These are phyloP conservation scores for Chaetomidium leptoderma DNA, from an alignment of 495 filamentous ascomycete species.

Conservation along the genomic window DNA sequence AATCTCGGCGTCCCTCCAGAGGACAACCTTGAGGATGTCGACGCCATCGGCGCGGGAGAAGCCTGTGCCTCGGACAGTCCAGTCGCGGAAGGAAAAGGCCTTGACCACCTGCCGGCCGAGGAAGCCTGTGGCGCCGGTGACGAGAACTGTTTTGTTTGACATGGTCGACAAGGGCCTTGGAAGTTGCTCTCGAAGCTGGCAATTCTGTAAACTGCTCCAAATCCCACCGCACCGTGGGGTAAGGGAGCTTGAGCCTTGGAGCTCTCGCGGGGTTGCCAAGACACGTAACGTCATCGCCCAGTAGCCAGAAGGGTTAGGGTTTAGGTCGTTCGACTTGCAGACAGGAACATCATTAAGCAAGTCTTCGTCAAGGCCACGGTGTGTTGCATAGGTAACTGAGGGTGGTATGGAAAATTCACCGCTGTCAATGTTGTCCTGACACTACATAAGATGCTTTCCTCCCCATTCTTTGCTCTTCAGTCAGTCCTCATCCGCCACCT, in stretches of 20 bases:
- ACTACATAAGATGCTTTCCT: not conserved
- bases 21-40: constrained; percentile 70
- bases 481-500: constrained; percentile 47
- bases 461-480: not conserved
- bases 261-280: constrained; percentile 12
- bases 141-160: constrained; percentile 53
- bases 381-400: too few species aligned
- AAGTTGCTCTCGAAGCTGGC: not conserved
- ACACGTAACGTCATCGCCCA: not conserved
- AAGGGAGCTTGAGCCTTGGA: constrained; percentile 10
- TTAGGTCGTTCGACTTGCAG: not conserved
- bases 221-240: not conserved
- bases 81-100: constrained; percentile 63
- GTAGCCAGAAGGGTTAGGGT: constrained; percentile 6
- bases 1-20: constrained; percentile 59
- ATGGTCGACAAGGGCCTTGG: constrained; percentile 4
- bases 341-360: too few species aligned
- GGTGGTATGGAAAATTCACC: not conserved
- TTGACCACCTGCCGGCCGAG: constrained; percentile 77
- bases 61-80: constrained; percentile 80
- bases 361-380: too few species aligned
- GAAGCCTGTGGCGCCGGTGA: constrained; percentile 83
- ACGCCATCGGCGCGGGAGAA: constrained; percentile 65
- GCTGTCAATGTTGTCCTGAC: not conserved
- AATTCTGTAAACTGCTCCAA: not conserved